phyloP scores from a whole-genome alignment of 441 rosid species.

The Cnidoscolus chayamansa region DNA sequence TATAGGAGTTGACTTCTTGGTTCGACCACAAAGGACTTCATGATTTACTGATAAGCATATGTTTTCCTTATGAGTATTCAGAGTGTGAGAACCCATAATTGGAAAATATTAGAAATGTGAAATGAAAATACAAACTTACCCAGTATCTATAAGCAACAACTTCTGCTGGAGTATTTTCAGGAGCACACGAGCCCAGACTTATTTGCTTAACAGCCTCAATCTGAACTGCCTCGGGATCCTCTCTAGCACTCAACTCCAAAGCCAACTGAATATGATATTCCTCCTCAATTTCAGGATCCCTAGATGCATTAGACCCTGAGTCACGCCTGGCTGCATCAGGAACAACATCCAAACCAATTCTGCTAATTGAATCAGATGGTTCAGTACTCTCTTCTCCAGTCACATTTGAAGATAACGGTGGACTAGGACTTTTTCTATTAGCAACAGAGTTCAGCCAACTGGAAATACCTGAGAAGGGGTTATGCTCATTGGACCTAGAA shows the following conservation, averaged over 20 bases:
- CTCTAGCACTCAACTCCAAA: slow-evolving; percentile 87
- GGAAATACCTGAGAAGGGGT: slow-evolving; percentile 72
- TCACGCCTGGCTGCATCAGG: slow-evolving; percentile 48
- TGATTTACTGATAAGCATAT: not conserved
- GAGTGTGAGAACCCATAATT: slow-evolving; percentile 3
- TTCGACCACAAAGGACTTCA: slow-evolving; percentile 3
- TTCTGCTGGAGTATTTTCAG: slow-evolving; percentile 88
- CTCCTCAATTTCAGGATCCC: slow-evolving; percentile 84
- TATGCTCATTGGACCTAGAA: slow-evolving; percentile 45
- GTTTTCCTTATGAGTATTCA: not conserved
- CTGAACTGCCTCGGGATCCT: slow-evolving; percentile 97
- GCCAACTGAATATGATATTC: slow-evolving; percentile 94
- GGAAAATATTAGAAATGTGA: slow-evolving; percentile 1
- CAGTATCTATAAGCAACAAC: slow-evolving; percentile 89
- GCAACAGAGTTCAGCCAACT: slow-evolving; percentile 80
- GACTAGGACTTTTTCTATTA: slow-evolving; percentile 58
- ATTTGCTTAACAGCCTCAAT: slow-evolving; percentile 96
- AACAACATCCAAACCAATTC: slow-evolving; percentile 40
- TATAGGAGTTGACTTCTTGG: slow-evolving; percentile 2
- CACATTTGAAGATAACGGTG: slow-evolving; percentile 63
- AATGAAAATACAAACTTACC: slow-evolving; percentile 47
- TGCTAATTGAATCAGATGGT: slow-evolving; percentile 38
- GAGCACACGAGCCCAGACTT: slow-evolving; percentile 74
- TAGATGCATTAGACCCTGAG: slow-evolving; percentile 49
- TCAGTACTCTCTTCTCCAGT: slow-evolving; percentile 42